Percentiles rank a stretch among this genome's conserved stretches.
These are phyloP conservation scores for Ogataea nitratoaversa DNA, from an alignment of 805 yeast species.

Conservation along the genomic window DNA sequence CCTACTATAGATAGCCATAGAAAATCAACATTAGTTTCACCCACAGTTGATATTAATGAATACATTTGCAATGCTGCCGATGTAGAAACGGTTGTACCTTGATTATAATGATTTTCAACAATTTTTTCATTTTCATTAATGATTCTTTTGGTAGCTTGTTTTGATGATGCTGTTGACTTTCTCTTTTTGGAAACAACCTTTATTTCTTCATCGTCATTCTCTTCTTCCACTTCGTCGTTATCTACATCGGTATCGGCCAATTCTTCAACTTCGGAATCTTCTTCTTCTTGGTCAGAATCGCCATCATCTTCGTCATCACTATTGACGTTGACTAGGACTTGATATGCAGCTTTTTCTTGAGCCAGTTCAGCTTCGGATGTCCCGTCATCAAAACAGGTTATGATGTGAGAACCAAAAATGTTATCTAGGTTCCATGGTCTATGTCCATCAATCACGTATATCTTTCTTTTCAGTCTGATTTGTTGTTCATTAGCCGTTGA, in stretches of 20 bases:
- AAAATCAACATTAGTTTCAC: conserved; percentile 66
- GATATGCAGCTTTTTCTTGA: conserved; percentile 61
- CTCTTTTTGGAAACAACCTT: conserved; percentile 20
- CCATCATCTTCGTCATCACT: conserved; percentile 35
- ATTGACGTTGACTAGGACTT: conserved; percentile 39
- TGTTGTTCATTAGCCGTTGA: conserved; percentile 25
- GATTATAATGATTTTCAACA: conserved; percentile 73
- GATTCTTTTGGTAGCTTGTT: conserved; percentile 37
- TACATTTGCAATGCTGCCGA: conserved; percentile 79
- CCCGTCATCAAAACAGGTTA: conserved; percentile 88
- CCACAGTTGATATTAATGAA: conserved; percentile 72
- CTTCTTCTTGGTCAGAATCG: conserved; percentile 34
- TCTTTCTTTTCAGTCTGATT: conserved; percentile 44
- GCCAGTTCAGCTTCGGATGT: conserved; percentile 53
- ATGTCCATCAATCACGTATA: conserved; percentile 86
- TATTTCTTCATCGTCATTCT: conserved; percentile 22
- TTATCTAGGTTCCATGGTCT: conserved; percentile 97
- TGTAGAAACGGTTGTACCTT: conserved; percentile 73
- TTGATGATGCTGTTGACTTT: conserved; percentile 24
- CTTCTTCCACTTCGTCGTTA: conserved; percentile 33
- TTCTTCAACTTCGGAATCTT: conserved; percentile 28
- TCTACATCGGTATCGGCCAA: conserved; percentile 26
- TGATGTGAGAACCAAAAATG: conserved; percentile 73
- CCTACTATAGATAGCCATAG: conserved; percentile 91
- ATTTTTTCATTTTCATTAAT: conserved; percentile 46